These are phyloP conservation scores for Calocera viscosa DNA, from an alignment of 768 basidiomycete species.

Conservation along the genomic window DNA sequence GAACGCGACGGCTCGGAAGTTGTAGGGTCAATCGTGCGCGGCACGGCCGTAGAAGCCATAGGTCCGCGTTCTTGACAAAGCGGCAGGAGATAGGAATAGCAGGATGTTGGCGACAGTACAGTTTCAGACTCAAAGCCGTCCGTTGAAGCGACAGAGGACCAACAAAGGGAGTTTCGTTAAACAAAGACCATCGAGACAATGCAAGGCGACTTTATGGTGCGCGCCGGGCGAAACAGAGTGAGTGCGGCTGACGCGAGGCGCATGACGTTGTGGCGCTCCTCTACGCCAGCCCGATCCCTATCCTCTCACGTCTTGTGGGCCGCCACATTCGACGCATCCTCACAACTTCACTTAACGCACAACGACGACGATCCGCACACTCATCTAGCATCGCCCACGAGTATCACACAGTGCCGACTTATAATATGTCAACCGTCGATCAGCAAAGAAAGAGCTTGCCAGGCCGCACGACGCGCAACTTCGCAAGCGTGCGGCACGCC, in stretches of 20 bases:
- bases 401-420: background rate
- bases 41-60: no score
- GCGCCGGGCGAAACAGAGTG: background rate
- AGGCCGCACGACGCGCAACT: background rate
- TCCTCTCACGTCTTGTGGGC: background rate
- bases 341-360: background rate
- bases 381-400: background rate
- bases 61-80: no score
- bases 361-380: background rate
- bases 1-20: no score
- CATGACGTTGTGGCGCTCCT: conserved; percentile 6
- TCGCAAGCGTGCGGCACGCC: background rate
- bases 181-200: background rate
- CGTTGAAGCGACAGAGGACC: no score
- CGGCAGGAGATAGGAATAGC: no score
- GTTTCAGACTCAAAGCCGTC: no score
- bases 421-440: background rate
- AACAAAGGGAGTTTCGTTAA: background rate
- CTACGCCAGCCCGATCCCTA: background rate
- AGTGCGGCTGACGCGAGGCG: background rate
- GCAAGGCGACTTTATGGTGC: background rate
- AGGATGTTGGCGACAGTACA: no score
- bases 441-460: background rate
- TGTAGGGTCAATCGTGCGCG: background rate
- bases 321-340: background rate